Conservation (phyloP, 352 stramenopile species). For the Phytophthora tubulina region DNA sequence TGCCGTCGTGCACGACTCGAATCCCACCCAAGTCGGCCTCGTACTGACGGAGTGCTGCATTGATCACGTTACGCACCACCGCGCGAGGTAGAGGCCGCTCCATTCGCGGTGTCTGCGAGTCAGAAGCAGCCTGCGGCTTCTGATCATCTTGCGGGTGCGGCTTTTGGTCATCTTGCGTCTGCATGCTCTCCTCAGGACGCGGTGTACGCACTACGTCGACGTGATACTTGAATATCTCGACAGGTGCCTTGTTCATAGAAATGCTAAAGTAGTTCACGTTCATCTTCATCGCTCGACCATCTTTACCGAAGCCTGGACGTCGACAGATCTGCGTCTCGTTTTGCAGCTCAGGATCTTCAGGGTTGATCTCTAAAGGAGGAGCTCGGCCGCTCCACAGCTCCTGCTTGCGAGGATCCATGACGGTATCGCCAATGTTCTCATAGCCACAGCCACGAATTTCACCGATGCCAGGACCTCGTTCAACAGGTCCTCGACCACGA, state of each 20-base stretch:
- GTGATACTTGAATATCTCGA: constrained; percentile 79
- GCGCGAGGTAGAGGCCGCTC: constrained; percentile 48
- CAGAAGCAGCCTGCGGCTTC: not conserved
- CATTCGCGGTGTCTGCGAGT: constrained; percentile 36
- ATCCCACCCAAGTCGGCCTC: constrained; percentile 51
- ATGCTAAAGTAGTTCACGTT: constrained; percentile 71
- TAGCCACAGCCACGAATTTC: constrained; percentile 52
- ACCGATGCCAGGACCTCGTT: constrained; percentile 8
- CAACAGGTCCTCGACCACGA: not conserved
- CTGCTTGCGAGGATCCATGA: constrained; percentile 54
- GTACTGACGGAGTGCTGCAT: constrained; percentile 51
- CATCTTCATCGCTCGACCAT: constrained; percentile 42
- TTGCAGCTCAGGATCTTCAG: constrained; percentile 39
- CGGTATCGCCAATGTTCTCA: constrained; percentile 52
- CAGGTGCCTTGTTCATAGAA: constrained; percentile 43
- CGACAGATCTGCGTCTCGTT: constrained; percentile 46
- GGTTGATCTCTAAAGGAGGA: constrained; percentile 32
- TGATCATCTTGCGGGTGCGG: constrained; percentile 22
- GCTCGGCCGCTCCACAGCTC: constrained; percentile 51
- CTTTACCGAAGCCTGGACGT: constrained; percentile 43
- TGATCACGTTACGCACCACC: constrained; percentile 62
- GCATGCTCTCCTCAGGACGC: constrained; percentile 18
- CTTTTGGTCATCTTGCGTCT: constrained; percentile 37
- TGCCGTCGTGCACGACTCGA: constrained; percentile 70
- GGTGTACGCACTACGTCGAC: constrained; percentile 55